A percentile compares a stretch with the other conserved stretches of the same genome.
These are phyloP conservation scores for Pseudonitzschia multistriata DNA, from an alignment of 108 stramenopile genomes.

Conservation along the genomic window DNA sequence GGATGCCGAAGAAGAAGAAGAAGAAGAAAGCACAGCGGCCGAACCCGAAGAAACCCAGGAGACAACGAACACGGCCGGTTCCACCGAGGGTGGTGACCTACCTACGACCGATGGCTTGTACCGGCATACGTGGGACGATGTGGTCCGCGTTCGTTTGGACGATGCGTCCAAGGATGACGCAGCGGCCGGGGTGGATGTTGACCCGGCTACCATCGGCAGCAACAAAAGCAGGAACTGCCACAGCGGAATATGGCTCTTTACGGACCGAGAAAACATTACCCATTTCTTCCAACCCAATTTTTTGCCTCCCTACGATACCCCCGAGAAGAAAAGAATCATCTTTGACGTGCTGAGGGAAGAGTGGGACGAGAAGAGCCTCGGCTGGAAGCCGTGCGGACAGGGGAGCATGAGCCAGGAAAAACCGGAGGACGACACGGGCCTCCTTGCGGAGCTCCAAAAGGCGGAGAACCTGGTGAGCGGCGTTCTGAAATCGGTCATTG, in stretches of 20 bases:
- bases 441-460: not conserved
- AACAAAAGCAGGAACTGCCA: constrained; percentile 12
- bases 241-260: constrained; percentile 77
- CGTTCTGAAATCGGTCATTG: not conserved
- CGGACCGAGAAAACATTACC: constrained; percentile 73
- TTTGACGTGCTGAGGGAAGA: constrained; percentile 70
- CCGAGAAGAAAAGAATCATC: constrained; percentile 73
- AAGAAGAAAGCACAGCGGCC: not conserved
- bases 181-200: not conserved
- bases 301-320: constrained; percentile 81
- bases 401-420: constrained; percentile 37
- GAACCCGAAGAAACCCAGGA: not conserved
- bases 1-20: not conserved
- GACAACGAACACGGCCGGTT: not conserved
- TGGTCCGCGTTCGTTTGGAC: not conserved
- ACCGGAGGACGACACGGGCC: not conserved
- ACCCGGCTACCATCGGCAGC: not conserved
- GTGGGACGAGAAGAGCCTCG: constrained; percentile 78
- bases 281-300: constrained; percentile 87
- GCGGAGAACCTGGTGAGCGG: constrained; percentile 1
- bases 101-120: not conserved
- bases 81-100: not conserved
- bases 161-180: not conserved
- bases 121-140: not conserved
- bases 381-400: constrained; percentile 58